Conservation (phyloP, 768 basidiomycete species). For the Exidia glandulosa region DNA sequence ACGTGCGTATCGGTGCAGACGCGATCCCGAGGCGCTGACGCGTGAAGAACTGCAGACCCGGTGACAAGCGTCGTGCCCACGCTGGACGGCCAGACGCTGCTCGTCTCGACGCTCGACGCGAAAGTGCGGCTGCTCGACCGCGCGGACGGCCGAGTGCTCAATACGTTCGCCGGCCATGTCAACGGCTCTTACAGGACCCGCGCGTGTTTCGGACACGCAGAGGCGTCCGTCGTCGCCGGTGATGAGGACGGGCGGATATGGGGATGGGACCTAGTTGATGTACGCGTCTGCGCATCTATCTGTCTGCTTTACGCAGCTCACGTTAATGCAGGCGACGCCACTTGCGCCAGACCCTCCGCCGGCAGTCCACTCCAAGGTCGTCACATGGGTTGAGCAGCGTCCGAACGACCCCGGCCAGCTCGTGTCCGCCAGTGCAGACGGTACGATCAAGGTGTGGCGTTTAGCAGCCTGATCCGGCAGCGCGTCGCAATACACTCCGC, state of each 20-base stretch:
- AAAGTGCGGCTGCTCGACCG: constrained; percentile 80
- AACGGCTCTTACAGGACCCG: constrained; percentile 70
- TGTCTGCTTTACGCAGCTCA: background rate
- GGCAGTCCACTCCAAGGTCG: constrained; percentile 68
- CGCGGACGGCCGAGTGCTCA: constrained; percentile 69
- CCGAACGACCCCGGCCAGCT: constrained; percentile 73
- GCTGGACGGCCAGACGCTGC: constrained; percentile 65
- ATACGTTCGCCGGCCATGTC: constrained; percentile 70
- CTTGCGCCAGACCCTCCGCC: constrained; percentile 65
- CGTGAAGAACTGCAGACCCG: constrained; percentile 44
- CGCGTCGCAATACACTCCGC: no score
- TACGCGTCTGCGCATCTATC: constrained; percentile 26
- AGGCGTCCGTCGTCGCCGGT: constrained; percentile 73
- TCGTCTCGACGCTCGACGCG: constrained; percentile 77
- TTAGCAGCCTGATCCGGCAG: no score
- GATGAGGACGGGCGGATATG: constrained; percentile 86
- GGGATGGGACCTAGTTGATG: constrained; percentile 90
- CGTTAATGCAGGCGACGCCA: constrained; percentile 45
- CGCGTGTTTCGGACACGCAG: constrained; percentile 72
- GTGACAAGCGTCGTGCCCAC: constrained; percentile 77
- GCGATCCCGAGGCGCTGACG: background rate
- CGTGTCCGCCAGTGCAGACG: constrained; percentile 84
- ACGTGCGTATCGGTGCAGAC: constrained; percentile 40
- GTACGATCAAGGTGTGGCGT: constrained; percentile 80
- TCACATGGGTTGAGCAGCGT: constrained; percentile 90